Evolutionary conservation across 495 filamentous ascomycete genomes (phyloP).

Genomic region (Aspergillus avenaceus): DNA sequence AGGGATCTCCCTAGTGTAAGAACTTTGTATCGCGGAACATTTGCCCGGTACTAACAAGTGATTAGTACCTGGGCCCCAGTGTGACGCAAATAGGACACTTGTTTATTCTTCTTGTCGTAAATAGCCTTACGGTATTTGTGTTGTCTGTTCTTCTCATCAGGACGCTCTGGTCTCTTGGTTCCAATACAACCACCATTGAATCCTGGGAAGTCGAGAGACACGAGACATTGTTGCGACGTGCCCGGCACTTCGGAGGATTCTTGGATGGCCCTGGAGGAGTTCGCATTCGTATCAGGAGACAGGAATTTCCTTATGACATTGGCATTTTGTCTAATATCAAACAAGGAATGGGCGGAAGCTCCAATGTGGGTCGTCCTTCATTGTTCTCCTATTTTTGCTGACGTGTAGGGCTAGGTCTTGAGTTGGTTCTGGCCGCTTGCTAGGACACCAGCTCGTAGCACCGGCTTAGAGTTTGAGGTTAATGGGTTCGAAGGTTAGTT

Average conservation of each 20-base stretch:
- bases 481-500: conserved; percentile 80
- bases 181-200: conserved; percentile 83
- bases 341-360: conserved; percentile 67
- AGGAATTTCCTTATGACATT: conserved; percentile 91
- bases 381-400: not conserved
- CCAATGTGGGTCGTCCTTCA: conserved; percentile 29
- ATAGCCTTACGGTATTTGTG: conserved; percentile 60
- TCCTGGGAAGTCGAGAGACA: conserved; percentile 90
- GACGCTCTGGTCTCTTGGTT: conserved; percentile 51
- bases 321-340: conserved; percentile 77
- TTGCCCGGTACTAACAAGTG: conserved; percentile 8
- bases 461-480: conserved; percentile 66
- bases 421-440: conserved; percentile 66
- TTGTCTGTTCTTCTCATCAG: conserved; percentile 62
- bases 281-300: conserved; percentile 50
- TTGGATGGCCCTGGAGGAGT: conserved; percentile 59
- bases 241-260: conserved; percentile 52
- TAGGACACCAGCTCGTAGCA: conserved; percentile 46
- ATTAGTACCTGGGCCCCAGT: conserved; percentile 72
- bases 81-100: conserved; percentile 58
- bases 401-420: conserved; percentile 28
- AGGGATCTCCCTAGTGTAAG: conserved; percentile 66
- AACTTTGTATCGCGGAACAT: not conserved
- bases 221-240: conserved; percentile 62
- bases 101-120: conserved; percentile 58